These are phyloP conservation scores for Fusarium illudens DNA, from an alignment of 2,329 filamentous ascomycete species.

Conservation along the genomic window DNA sequence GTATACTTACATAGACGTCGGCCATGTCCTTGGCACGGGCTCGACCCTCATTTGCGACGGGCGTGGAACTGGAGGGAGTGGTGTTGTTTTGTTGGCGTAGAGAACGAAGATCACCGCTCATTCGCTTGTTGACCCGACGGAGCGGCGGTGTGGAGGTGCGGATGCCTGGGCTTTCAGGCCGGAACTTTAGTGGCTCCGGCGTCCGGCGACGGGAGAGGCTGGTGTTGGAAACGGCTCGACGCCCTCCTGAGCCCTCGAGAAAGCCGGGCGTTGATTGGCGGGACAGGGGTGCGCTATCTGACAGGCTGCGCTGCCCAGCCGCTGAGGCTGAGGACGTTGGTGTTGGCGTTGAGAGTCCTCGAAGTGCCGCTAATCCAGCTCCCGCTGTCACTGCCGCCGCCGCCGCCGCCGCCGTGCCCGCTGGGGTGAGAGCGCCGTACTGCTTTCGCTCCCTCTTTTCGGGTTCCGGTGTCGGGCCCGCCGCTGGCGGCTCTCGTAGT, in stretches of 20 bases:
- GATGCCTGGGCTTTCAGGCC: conserved; percentile 71
- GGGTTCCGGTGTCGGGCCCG: conserved; percentile 54
- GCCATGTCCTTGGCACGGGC: conserved; percentile 85
- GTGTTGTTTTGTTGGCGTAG: conserved; percentile 50
- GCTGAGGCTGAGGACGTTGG: conserved; percentile 15
- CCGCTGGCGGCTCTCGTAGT: conserved; percentile 50
- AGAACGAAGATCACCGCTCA: conserved; percentile 76
- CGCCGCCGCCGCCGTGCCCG: conserved; percentile 21
- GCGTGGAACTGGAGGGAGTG: conserved; percentile 56
- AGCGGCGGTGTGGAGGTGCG: conserved; percentile 70
- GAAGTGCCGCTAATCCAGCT: conserved; percentile 29
- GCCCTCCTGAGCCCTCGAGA: conserved; percentile 39
- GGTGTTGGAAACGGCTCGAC: conserved; percentile 62
- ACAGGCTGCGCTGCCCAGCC: conserved; percentile 46
- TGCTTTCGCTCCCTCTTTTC: conserved; percentile 50
- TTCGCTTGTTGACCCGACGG: conserved; percentile 70
- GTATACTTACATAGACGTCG: conserved; percentile 86
- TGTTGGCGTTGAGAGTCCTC: conserved; percentile 22
- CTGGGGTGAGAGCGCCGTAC: conserved; percentile 42
- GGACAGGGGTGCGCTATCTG: conserved; percentile 45
- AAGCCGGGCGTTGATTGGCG: conserved; percentile 33
- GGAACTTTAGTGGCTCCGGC: conserved; percentile 62
- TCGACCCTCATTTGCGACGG: conserved; percentile 87
- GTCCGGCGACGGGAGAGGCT: conserved; percentile 61
- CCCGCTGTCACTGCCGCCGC: conserved; percentile 20